Percentiles rank a stretch among this genome's conserved stretches.
Conservation (phyloP, 2,329 filamentous ascomycete species). For the Gaeumannomyces sp. region DNA sequence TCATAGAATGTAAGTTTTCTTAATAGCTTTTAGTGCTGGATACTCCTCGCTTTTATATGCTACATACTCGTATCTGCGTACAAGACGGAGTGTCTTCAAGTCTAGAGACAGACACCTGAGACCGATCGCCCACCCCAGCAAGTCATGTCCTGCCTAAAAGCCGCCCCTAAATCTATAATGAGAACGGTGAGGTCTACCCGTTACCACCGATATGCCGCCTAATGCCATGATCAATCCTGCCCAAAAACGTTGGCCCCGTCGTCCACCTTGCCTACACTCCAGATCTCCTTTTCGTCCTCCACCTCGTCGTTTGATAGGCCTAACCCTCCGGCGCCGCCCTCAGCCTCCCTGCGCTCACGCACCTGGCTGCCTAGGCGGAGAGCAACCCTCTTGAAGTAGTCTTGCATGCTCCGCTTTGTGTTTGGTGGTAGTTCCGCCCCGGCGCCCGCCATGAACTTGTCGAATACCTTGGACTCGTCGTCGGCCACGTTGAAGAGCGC, state of each 20-base stretch:
- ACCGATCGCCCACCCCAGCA: neutral
- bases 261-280: constrained; percentile 90
- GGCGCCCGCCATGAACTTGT: constrained; percentile 75
- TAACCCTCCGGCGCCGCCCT: constrained; percentile 79
- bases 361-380: constrained; percentile 79
- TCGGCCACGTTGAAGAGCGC: constrained; percentile 86
- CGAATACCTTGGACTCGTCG: constrained; percentile 78
- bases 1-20: too few relatives aligned
- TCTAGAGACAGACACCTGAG: neutral
- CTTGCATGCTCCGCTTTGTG: constrained; percentile 82
- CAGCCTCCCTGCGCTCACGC: constrained; percentile 82
- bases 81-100: neutral
- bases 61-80: neutral
- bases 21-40: too few relatives aligned
- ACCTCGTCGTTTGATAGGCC: constrained; percentile 84
- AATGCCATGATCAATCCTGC: constrained; percentile 23
- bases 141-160: neutral
- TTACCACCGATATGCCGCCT: neutral
- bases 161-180: neutral
- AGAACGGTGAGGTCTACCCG: neutral
- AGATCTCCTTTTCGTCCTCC: constrained; percentile 92
- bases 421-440: constrained; percentile 59
- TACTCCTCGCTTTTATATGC: neutral
- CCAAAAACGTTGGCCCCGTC: constrained; percentile 55
- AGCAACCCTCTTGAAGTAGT: constrained; percentile 95